These are phyloP conservation scores for Backusella luteola DNA, from an alignment of 192 early-diverging fungal genomes.

Conservation along the genomic window DNA sequence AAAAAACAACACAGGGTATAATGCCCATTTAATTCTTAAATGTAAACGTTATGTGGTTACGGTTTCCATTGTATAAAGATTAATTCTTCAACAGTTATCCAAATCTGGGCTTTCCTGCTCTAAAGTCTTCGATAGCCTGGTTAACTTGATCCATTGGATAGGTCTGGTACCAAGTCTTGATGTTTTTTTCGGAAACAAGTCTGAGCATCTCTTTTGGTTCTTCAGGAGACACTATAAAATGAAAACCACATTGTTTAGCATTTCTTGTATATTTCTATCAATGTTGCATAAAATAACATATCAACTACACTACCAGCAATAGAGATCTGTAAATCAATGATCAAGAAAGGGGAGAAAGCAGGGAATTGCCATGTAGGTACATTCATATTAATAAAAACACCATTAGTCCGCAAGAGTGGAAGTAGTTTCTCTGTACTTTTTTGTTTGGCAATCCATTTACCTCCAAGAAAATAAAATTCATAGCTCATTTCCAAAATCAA, in stretches of 20 bases:
- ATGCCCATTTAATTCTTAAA: no score
- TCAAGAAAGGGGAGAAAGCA: constrained; percentile 32
- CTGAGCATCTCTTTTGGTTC: constrained; percentile 60
- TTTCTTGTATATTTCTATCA: background rate
- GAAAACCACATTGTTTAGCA: background rate
- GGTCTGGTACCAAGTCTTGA: constrained; percentile 53
- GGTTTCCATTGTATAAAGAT: background rate
- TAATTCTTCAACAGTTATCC: constrained; percentile 69
- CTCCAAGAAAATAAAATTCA: no score
- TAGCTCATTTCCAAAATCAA: no score
- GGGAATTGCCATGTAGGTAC: background rate
- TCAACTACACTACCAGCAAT: constrained; percentile 68
- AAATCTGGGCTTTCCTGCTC: constrained; percentile 63
- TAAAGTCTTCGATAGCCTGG: constrained; percentile 60
- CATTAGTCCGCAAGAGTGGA: background rate
- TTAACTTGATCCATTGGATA: constrained; percentile 61
- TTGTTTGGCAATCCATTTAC: no score
- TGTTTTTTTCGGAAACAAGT: constrained; percentile 53
- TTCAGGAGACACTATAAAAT: constrained; percentile 49
- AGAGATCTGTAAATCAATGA: constrained; percentile 46
- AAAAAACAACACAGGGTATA: no score
- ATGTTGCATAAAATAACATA: background rate
- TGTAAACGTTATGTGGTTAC: no score
- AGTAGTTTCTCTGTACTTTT: no score
- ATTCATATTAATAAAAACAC: background rate